Conservation (phyloP, 257 asterid genomes). For the Forsythia suspensa region DNA sequence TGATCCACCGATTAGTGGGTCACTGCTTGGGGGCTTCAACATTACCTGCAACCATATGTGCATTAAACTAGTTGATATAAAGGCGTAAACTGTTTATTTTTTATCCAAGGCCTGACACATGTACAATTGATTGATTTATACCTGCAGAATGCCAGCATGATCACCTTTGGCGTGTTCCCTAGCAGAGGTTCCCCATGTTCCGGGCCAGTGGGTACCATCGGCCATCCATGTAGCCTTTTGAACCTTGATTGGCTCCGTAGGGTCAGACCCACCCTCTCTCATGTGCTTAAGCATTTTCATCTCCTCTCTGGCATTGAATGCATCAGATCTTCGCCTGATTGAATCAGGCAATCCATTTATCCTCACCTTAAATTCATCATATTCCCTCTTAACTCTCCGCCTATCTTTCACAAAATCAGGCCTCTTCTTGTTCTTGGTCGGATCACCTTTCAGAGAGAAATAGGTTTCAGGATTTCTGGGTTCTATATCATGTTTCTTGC, state of each 20-base stretch:
- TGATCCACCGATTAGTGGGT: conserved; percentile 42
- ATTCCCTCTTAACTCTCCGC: conserved; percentile 55
- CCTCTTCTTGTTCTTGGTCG: conserved; percentile 50
- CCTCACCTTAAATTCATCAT: conserved; percentile 63
- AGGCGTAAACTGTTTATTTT: background rate
- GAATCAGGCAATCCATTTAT: conserved; percentile 55
- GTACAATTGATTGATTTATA: background rate
- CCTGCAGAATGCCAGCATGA: conserved; percentile 64
- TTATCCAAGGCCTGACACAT: background rate
- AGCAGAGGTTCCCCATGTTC: conserved; percentile 45
- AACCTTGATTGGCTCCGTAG: conserved; percentile 47
- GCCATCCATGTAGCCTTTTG: conserved; percentile 75
- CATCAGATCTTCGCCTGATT: conserved; percentile 57
- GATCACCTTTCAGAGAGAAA: conserved; percentile 49
- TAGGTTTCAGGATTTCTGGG: conserved; percentile 63
- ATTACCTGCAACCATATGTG: conserved; percentile 34
- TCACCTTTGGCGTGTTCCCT: conserved; percentile 63
- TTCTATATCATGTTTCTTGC: conserved; percentile 58
- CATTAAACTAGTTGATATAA: background rate
- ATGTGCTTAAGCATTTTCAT: conserved; percentile 49
- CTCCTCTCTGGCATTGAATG: conserved; percentile 61
- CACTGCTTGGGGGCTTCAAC: conserved; percentile 63
- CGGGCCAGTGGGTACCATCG: conserved; percentile 78
- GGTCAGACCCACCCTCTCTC: conserved; percentile 48
- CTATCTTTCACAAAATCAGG: conserved; percentile 59